These are phyloP conservation scores for Fusarium sp. DNA, from an alignment of 2,329 filamentous ascomycete genomes.

Conservation along the genomic window DNA sequence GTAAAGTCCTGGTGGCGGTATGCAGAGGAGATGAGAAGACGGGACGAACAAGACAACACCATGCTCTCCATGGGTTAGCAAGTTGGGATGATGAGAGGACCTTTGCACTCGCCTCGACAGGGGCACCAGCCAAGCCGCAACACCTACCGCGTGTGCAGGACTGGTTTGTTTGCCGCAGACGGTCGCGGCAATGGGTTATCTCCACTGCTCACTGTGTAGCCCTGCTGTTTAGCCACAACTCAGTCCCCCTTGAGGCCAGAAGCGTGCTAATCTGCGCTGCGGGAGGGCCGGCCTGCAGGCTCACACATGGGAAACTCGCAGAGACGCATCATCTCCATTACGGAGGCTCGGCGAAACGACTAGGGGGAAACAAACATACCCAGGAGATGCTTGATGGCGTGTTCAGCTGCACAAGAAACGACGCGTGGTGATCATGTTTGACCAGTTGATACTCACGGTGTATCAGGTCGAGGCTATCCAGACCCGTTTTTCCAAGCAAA, in stretches of 20 bases:
- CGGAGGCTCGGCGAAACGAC: conserved; percentile 19
- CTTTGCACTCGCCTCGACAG: conserved; percentile 27
- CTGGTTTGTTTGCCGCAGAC: conserved; percentile 24
- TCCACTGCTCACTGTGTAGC: conserved; percentile 1
- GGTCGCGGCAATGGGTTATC: neutral
- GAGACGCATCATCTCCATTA: conserved; percentile 7
- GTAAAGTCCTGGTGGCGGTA: conserved; percentile 18
- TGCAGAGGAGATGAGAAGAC: conserved; percentile 31
- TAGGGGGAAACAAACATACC: conserved; percentile 8
- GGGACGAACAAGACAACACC: conserved; percentile 33
- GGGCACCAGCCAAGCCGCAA: conserved; percentile 22
- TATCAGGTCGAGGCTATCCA: conserved; percentile 18
- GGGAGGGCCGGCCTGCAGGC: conserved; percentile 14
- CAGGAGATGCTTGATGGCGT: neutral
- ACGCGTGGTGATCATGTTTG: neutral
- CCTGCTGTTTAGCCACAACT: conserved; percentile 19
- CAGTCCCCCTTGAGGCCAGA: conserved; percentile 10
- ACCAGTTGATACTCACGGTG: conserved; percentile 16
- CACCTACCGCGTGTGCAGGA: conserved; percentile 17
- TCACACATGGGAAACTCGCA: conserved; percentile 15
- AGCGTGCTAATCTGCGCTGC: conserved; percentile 27
- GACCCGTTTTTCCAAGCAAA: conserved; percentile 10
- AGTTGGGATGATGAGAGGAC: conserved; percentile 39
- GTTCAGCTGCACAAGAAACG: conserved; percentile 2
- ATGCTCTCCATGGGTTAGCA: conserved; percentile 27